A percentile compares a stretch with the other conserved stretches of the same genome.
Conservation (phyloP, 164 flowering plant genomes). For the Nelumbo lutea region DNA sequence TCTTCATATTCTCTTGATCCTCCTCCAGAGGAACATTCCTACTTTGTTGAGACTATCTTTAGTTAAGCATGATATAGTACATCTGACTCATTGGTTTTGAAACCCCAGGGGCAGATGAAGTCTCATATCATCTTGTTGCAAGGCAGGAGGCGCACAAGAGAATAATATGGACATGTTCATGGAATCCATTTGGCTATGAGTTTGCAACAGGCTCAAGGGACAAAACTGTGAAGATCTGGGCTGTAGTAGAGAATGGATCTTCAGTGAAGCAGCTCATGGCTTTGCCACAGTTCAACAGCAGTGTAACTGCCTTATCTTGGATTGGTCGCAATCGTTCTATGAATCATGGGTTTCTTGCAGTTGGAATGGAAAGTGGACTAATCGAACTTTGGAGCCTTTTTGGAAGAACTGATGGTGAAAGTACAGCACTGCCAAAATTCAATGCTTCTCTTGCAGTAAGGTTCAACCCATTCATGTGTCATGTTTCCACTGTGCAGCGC, state of each 20-base stretch:
- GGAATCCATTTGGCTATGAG: constrained; percentile 86
- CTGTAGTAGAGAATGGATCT: constrained; percentile 33
- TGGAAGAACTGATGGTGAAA: constrained; percentile 14
- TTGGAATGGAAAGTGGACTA: constrained; percentile 87
- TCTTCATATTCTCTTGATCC: background rate
- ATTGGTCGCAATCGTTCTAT: constrained; percentile 32
- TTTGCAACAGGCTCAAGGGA: constrained; percentile 97
- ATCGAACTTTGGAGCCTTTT: constrained; percentile 72
- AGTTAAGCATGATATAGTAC: background rate
- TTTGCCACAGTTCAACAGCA: constrained; percentile 57
- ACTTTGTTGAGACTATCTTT: background rate
- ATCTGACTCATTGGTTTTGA: constrained; percentile 11
- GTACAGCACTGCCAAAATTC: constrained; percentile 8
- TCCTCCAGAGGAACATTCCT: background rate
- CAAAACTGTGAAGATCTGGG: constrained; percentile 91
- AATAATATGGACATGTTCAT: constrained; percentile 95
- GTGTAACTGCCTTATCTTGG: constrained; percentile 90
- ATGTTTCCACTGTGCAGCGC: constrained; percentile 74
- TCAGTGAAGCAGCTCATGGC: constrained; percentile 58
- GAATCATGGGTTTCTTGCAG: constrained; percentile 60
- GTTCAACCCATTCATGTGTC: constrained; percentile 71
- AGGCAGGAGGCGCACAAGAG: constrained; percentile 91
- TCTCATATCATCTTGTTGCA: constrained; percentile 48
- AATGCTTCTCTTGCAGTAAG: constrained; percentile 31
- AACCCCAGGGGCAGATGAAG: constrained; percentile 31